Evolutionary conservation across 192 early-diverging fungal genomes (phyloP), one percentile per base, ranked within the genome.

Genomic region (Coemansia sp.): DNA sequence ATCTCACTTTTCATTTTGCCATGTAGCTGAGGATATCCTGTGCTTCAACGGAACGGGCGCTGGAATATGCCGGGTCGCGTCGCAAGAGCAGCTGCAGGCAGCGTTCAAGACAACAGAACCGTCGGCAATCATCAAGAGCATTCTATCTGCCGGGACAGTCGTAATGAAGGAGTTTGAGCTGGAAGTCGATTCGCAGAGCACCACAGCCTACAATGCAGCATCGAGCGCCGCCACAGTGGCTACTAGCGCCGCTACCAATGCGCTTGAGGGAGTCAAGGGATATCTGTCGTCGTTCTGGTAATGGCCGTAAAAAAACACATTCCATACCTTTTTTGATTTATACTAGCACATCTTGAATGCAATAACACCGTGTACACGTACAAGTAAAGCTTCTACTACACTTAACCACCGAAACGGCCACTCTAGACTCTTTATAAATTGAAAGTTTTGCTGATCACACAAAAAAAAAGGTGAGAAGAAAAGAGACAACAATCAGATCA

Each of bases 211-310:
- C 52, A 69, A 62, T 23, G 70, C 66, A 9, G 67, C 71, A 4
- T 45, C 70, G 2, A 56, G 43, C 23, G 74, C 69, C 8, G 74
- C 74, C 13, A 77, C 62, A 40, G 74, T 70, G 46, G 74, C 74
- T 11, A 59, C 76, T 5, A 61, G 33, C 21, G 74, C 69, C 22
- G 74, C 74, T 19, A 71, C 68, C 27, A 63, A 44, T 39, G 67
- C 69, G 23, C 27, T 71, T 44, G 69, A 59, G 4, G 61, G 62
- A 19, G 61, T 68, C 15, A 71, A 70, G 43, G 67, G 67, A 1
- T 78, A 71, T 39, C 51, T 78, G 51, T 67, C 69, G 7, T 70
- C 68, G 7, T 77, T 77, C 47, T 77, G 74, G 74, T 76, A 56
- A 55, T 17, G 4, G n/a, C 41, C 25, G 24, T 39, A 41, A 33